These are phyloP conservation scores for Debaryomyces singareniensis DNA, from an alignment of 1,139 yeast species.

Conservation along the genomic window DNA sequence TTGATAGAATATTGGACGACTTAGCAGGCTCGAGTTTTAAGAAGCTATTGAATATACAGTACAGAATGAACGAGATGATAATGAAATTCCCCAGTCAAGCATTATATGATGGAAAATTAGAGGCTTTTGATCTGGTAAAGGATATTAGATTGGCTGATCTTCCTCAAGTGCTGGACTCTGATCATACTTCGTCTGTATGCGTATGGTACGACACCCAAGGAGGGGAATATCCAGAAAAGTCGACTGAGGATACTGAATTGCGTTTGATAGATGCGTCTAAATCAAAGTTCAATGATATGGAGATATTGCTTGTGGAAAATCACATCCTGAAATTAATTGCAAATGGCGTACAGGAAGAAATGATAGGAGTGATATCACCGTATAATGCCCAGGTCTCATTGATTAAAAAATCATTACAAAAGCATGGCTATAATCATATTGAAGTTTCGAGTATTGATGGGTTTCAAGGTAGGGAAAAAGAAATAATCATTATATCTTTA, in stretches of 20 bases:
- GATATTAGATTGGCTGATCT: conserved; percentile 51
- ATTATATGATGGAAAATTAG: conserved; percentile 57
- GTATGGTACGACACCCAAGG: conserved; percentile 93
- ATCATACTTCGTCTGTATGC: conserved; percentile 25
- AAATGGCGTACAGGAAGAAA: conserved; percentile 40
- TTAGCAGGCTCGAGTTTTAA: conserved; percentile 44
- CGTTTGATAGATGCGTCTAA: conserved; percentile 20
- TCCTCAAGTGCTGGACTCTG: conserved; percentile 36
- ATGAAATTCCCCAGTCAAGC: conserved; percentile 73
- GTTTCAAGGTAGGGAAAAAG: conserved; percentile 63
- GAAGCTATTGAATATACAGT: conserved; percentile 62
- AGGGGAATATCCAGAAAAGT: conserved; percentile 68
- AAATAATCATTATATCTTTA: conserved; percentile 58
- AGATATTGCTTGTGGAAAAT: conserved; percentile 50
- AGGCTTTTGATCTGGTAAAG: conserved; percentile 58
- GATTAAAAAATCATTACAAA: conserved; percentile 40
- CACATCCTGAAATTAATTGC: conserved; percentile 49
- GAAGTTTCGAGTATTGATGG: conserved; percentile 45
- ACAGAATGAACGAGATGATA: conserved; percentile 75
- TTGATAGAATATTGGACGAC: conserved; percentile 67
- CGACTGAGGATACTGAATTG: conserved; percentile 25
- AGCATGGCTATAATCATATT: conserved; percentile 13
- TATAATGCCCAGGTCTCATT: conserved; percentile 79
- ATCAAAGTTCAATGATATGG: conserved; percentile 72
- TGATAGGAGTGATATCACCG: conserved; percentile 83